Percentiles rank a stretch among this genome's conserved stretches.
Conservation (phyloP, 1,284 basidiomycete genomes). For the Trichosporon sp. region DNA sequence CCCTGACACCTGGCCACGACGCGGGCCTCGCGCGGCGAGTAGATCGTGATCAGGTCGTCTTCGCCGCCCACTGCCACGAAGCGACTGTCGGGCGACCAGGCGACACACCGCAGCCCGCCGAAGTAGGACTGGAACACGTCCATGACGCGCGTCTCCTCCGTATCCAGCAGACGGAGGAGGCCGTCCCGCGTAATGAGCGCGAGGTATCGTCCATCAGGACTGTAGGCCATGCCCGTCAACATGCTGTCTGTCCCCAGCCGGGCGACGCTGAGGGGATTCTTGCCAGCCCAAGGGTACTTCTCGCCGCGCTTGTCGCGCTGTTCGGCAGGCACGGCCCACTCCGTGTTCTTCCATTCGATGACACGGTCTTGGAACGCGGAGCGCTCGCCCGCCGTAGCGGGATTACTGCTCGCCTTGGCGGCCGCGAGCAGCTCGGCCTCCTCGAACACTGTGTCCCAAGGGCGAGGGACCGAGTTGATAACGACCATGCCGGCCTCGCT, state of each 20-base stretch:
- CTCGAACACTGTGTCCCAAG: conserved; percentile 48
- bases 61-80: conserved; percentile 89
- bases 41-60: conserved; percentile 91
- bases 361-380: conserved; percentile 35
- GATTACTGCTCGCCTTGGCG: conserved; percentile 5
- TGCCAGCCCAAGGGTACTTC: conserved; percentile 51
- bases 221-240: conserved; percentile 82
- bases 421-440: conserved; percentile 16
- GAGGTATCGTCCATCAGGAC: conserved; percentile 82
- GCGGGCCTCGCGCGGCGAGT: conserved; percentile 85
- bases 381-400: conserved; percentile 19
- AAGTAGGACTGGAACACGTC: conserved; percentile 93
- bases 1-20: conserved; percentile 96
- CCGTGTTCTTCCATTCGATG: conserved; percentile 56
- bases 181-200: conserved; percentile 87
- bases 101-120: conserved; percentile 75
- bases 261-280: conserved; percentile 55
- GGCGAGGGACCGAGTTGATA: conserved; percentile 36
- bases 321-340: conserved; percentile 42
- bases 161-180: conserved; percentile 81
- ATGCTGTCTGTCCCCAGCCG: conserved; percentile 58
- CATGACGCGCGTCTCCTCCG: conserved; percentile 76
- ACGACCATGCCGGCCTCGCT: conserved; percentile 30
- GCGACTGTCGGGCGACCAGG: conserved; percentile 93
- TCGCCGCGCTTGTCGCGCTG: conserved; percentile 42